These are phyloP conservation scores for Chrysosporium queenslandicum DNA, from an alignment of 2,329 filamentous ascomycete species.

Conservation along the genomic window DNA sequence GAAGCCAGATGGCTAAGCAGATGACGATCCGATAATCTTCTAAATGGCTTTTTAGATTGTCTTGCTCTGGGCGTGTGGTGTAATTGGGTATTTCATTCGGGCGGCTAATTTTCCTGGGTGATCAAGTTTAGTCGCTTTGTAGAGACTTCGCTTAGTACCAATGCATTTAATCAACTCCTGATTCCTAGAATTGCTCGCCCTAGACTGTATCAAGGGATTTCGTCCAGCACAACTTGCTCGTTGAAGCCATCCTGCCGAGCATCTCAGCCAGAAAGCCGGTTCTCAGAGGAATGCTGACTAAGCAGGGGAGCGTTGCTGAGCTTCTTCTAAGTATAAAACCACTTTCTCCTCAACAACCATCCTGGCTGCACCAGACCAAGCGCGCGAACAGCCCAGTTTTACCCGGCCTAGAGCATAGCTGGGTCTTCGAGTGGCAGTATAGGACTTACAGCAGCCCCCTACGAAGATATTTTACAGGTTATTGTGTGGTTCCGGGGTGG, in stretches of 20 bases:
- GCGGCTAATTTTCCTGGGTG: conserved; percentile 9
- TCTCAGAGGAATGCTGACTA: conserved; percentile 14
- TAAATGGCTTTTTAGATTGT: not conserved
- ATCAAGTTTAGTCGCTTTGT: not conserved
- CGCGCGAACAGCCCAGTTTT: conserved; percentile 4
- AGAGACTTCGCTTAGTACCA: not conserved
- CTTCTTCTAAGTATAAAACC: conserved; percentile 19
- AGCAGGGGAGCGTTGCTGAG: conserved; percentile 12
- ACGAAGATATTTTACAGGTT: conserved; percentile 4
- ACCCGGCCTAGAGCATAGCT: not conserved
- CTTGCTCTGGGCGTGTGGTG: too few relatives aligned
- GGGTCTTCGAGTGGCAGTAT: conserved; percentile 1
- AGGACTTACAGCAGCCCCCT: not conserved
- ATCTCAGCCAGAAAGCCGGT: too few relatives aligned
- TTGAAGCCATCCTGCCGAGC: too few relatives aligned
- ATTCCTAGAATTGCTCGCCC: too few relatives aligned
- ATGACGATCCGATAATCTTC: conserved; percentile 73
- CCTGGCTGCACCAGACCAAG: conserved; percentile 8
- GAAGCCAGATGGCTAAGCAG: conserved; percentile 74
- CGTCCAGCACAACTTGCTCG: too few relatives aligned
- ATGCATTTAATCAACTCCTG: not conserved
- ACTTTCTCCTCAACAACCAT: conserved; percentile 19
- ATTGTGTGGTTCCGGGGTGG: conserved; percentile 6
- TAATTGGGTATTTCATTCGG: too few relatives aligned
- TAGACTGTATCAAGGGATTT: too few relatives aligned